Conservation (phyloP, 768 basidiomycete species). For the Suillus brevipes region DNA sequence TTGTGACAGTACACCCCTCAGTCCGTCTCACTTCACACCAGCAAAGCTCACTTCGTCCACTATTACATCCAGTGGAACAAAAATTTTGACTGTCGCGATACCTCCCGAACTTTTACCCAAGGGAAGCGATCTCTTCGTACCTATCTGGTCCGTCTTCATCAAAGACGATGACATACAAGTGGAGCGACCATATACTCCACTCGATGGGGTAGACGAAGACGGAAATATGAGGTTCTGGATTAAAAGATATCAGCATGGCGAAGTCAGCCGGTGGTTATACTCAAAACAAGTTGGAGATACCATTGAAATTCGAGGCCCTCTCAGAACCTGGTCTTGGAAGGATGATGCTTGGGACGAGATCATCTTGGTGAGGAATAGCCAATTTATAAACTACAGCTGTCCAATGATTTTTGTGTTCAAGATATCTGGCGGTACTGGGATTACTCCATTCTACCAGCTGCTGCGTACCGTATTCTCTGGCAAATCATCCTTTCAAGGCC, state of each 20-base stretch:
- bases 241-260: constrained; percentile 74
- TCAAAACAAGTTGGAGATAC: constrained; percentile 63
- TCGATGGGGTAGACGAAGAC: constrained; percentile 65
- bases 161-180: constrained; percentile 91
- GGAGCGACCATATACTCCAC: constrained; percentile 81
- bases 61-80: constrained; percentile 55
- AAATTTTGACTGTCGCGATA: constrained; percentile 61
- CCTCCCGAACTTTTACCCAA: constrained; percentile 43
- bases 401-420: constrained; percentile 27
- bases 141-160: constrained; percentile 78
- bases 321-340: constrained; percentile 61
- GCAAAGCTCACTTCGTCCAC: constrained; percentile 57
- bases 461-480: constrained; percentile 53
- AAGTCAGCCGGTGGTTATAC: constrained; percentile 84
- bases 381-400: background rate
- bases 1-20: constrained; percentile 36
- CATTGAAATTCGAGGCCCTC: constrained; percentile 76
- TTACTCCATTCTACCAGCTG: constrained; percentile 83
- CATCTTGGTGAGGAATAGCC: constrained; percentile 56
- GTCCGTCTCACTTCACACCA: constrained; percentile 54
- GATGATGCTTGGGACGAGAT: constrained; percentile 75
- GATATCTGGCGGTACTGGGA: constrained; percentile 88
- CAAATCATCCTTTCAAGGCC: constrained; percentile 38
- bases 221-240: constrained; percentile 79
- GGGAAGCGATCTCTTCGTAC: constrained; percentile 23